phyloP scores from a whole-genome alignment of 257 asterid genomes.

The Scutellaria baicalensis region DNA sequence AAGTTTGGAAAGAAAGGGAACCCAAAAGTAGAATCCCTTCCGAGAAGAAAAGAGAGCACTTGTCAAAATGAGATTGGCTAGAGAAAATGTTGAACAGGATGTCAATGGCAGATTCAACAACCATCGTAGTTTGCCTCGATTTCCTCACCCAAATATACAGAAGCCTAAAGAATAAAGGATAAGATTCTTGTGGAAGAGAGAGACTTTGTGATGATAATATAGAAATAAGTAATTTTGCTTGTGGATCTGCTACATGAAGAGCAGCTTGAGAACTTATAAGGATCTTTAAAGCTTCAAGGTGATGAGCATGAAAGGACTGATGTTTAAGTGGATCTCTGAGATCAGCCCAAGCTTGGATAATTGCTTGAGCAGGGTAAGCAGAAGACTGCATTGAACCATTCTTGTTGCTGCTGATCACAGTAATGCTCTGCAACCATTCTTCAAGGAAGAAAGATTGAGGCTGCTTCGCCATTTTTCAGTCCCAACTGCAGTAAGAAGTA shows the following conservation, averaged over 20 bases:
- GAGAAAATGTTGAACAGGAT: slow-evolving; percentile 38
- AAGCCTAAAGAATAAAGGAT: slow-evolving; percentile 66
- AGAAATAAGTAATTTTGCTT: slow-evolving; percentile 71
- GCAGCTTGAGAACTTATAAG: slow-evolving; percentile 56
- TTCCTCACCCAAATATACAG: slow-evolving; percentile 80
- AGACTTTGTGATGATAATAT: slow-evolving; percentile 49
- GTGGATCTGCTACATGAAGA: slow-evolving; percentile 87
- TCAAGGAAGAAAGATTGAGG: slow-evolving; percentile 60
- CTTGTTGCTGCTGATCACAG: slow-evolving; percentile 21
- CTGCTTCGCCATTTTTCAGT: slow-evolving; percentile 54
- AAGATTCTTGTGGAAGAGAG: slow-evolving; percentile 52
- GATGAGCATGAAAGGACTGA: slow-evolving; percentile 44
- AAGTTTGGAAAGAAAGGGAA: slow-evolving; percentile 50
- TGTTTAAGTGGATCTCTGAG: slow-evolving; percentile 58
- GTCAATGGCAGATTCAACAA: slow-evolving; percentile 50
- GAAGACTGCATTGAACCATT: slow-evolving; percentile 29
- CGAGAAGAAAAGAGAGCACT: slow-evolving; percentile 43
- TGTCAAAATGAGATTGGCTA: slow-evolving; percentile 23
- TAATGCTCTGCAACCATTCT: slow-evolving; percentile 59
- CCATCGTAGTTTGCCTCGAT: slow-evolving; percentile 55
- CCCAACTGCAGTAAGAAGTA: slow-evolving; percentile 28
- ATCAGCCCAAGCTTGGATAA: slow-evolving; percentile 92
- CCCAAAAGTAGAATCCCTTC: slow-evolving; percentile 84
- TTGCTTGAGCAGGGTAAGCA: slow-evolving; percentile 54
- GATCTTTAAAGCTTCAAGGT: slow-evolving; percentile 50